A percentile compares a stretch with the other conserved stretches of the same genome.
These are phyloP conservation scores for Nicotiana benthamiana DNA, from an alignment of 257 asterid genomes.

Conservation along the genomic window DNA sequence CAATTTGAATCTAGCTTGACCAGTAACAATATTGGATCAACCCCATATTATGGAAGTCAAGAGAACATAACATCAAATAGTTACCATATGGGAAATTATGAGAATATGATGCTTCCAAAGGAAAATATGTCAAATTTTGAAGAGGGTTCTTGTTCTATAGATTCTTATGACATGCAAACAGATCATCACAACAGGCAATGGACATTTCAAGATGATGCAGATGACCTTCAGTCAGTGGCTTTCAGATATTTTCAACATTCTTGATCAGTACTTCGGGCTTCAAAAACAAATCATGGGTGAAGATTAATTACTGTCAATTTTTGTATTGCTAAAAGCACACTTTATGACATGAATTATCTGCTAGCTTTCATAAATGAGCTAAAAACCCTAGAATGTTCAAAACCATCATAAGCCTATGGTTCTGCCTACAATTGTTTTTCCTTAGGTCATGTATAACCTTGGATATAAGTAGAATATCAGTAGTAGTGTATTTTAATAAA, in stretches of 20 bases:
- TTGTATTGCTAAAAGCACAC: background rate
- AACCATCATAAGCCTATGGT: slow-evolving; percentile 5
- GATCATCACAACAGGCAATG: slow-evolving; percentile 31
- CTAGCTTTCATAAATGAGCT: slow-evolving; percentile 1
- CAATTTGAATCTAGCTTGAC: slow-evolving; percentile 27
- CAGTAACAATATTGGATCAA: background rate
- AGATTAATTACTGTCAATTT: slow-evolving; percentile 1
- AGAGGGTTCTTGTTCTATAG: slow-evolving; percentile 29
- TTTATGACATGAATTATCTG: slow-evolving; percentile 2
- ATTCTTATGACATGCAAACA: slow-evolving; percentile 43
- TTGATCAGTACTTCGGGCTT: slow-evolving; percentile 1
- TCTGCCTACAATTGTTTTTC: slow-evolving; percentile 5
- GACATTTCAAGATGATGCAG: slow-evolving; percentile 45
- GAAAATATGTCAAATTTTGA: slow-evolving; percentile 36
- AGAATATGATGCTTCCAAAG: slow-evolving; percentile 13
- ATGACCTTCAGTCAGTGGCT: slow-evolving; percentile 63
- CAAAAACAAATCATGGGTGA: background rate
- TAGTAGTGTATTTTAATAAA: slow-evolving; percentile 13
- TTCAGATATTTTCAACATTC: slow-evolving; percentile 48
- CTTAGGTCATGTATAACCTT: slow-evolving; percentile 12
- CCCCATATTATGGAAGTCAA: slow-evolving; percentile 8
- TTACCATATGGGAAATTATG: slow-evolving; percentile 1
- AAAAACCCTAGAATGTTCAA: slow-evolving; percentile 28
- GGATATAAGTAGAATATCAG: slow-evolving; percentile 15
- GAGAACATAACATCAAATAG: background rate